phyloP scores from a whole-genome alignment of 768 basidiomycete species.

The Collybia nuda region DNA sequence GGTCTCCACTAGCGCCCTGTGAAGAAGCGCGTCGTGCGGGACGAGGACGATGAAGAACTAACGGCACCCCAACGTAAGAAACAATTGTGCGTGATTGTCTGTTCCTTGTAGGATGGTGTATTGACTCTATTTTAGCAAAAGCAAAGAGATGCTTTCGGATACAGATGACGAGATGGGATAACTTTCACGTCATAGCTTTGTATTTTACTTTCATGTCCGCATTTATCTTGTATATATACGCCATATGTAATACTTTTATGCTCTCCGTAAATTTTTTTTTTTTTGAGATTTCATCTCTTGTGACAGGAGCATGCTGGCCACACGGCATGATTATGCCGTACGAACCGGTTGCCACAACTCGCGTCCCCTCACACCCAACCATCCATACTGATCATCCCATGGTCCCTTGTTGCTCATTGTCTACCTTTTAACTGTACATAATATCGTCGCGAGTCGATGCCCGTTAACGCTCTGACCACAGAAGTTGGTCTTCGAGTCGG shows the following conservation, averaged over 20 bases:
- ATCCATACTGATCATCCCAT: background rate
- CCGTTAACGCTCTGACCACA: slow-evolving; percentile 56
- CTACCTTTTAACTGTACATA: too few species aligned
- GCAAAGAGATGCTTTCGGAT: slow-evolving; percentile 84
- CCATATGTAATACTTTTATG: too few species aligned
- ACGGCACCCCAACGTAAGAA: slow-evolving; percentile 66
- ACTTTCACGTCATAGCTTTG: slow-evolving; percentile 7
- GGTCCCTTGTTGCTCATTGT: too few species aligned
- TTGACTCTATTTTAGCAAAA: slow-evolving; percentile 57
- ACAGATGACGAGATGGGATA: slow-evolving; percentile 83
- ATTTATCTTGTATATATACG: too few species aligned
- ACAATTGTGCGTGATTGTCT: slow-evolving; percentile 58
- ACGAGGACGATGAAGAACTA: slow-evolving; percentile 73
- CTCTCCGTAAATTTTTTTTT: too few species aligned
- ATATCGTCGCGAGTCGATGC: slow-evolving; percentile 16
- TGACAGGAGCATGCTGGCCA: too few species aligned
- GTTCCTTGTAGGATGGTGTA: too few species aligned
- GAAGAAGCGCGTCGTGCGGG: slow-evolving; percentile 77
- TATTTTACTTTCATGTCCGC: background rate
- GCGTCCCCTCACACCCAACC: background rate
- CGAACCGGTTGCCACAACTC: background rate
- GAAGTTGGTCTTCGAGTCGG: slow-evolving; percentile 66
- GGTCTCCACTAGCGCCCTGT: slow-evolving; percentile 35
- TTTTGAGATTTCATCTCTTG: too few species aligned
- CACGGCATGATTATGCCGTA: too few species aligned